phyloP scores from a whole-genome alignment of 192 early-diverging fungal species.

The Mortierella hygrophila region DNA sequence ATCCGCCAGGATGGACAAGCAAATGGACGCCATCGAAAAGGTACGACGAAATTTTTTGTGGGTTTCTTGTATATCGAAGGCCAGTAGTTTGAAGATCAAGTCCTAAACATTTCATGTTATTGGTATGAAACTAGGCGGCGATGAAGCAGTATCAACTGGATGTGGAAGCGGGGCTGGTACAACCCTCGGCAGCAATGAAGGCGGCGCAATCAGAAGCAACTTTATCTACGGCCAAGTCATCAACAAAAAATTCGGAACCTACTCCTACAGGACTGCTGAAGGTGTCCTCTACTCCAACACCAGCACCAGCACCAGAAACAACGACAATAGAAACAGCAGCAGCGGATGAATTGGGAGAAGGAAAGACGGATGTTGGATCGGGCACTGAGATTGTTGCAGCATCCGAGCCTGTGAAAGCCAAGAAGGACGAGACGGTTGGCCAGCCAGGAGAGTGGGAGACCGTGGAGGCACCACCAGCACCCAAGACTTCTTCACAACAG shows the following conservation, averaged over 20 bases:
- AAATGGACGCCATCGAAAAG: slow-evolving; percentile 78
- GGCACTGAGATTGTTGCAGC: neutral
- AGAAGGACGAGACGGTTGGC: slow-evolving; percentile 32
- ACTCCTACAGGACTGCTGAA: neutral
- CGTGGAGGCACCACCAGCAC: slow-evolving; percentile 38
- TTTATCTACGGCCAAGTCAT: neutral
- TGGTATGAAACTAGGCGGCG: slow-evolving; percentile 41
- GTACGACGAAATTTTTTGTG: slow-evolving; percentile 15
- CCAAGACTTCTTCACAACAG: neutral
- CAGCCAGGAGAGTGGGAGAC: slow-evolving; percentile 58
- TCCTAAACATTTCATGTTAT: neutral
- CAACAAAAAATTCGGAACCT: neutral
- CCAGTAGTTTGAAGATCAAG: neutral
- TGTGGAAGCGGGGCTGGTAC: slow-evolving; percentile 53
- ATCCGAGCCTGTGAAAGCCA: neutral
- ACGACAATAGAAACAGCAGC: neutral
- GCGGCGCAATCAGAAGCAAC: neutral
- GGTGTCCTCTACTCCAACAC: neutral
- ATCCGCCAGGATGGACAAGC: slow-evolving; percentile 61
- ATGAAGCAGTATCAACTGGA: slow-evolving; percentile 59
- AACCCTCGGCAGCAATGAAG: slow-evolving; percentile 16
- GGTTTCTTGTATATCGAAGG: neutral
- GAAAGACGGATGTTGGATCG: neutral
- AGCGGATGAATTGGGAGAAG: neutral
- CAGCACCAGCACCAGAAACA: neutral